Base-by-base conservation (phyloP, 2,329 filamentous ascomycete genomes). In the Penicillium nordicum region DNA sequence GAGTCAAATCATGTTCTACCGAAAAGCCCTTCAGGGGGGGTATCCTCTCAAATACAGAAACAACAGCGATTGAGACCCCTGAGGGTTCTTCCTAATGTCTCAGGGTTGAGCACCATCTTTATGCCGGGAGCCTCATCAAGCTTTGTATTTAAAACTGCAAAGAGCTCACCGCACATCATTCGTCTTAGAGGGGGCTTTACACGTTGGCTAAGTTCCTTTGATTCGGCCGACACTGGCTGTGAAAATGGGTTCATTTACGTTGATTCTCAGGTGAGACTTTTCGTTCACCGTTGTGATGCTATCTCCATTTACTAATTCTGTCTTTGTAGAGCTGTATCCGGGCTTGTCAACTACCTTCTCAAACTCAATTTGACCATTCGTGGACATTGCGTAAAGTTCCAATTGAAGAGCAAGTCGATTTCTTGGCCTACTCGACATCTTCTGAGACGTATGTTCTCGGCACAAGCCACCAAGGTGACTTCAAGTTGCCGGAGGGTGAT, bases 401-500 rank as follows among this genome's bases (percentile, higher is more conserved):
- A 0, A 72, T 97, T 21, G 83, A 82, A 16, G 79, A 87, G 51
- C 89, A 95, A 57, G 80, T 92, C 11, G 82, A 88, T 59, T 83
- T 85, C 2, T 75, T 97, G 16, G 82, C 88, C 1, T 96, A 92
- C 68, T 92, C 96, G 68, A 79, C 86, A 2, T 83, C 86, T 0
- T 88, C 88, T 41, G 84, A 85, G 23, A 84, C 88, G 0, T 97
- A 96, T 68, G 84, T 91, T 2, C 78, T 93, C 16, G 90, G 86
- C 4, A 92, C 89, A 54, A 88, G 86, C 59, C 78, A 79, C 8
- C 69, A 74, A 27, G 84, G 87, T 47, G 84, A 86, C 3, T 97
- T 96, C 69, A 88, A 91, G 71, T 81, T 97, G 23, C 90, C 91
- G 1, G 89, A 89, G 51, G 91, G 96, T 63, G 92, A 92, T 61